A percentile compares a stretch with the other conserved stretches of the same genome.
phyloP scores from a whole-genome alignment of 495 filamentous ascomycete species.

The Letharia lupina region DNA sequence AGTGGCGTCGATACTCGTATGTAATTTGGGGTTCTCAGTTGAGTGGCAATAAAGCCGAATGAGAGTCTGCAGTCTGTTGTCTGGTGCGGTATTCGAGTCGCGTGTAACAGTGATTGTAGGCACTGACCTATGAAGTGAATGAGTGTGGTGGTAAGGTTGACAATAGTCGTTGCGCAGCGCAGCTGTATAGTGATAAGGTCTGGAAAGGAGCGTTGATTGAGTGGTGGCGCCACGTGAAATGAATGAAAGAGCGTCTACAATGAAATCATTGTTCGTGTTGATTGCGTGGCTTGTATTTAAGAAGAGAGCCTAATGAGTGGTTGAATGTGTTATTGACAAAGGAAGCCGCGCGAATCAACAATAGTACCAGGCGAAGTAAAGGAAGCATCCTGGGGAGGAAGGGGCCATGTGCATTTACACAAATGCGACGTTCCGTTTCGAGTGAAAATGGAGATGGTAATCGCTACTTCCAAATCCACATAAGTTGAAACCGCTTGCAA shows the following conservation, averaged over 20 bases:
- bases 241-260: not conserved
- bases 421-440: not conserved
- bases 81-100: not conserved
- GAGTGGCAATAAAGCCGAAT: not conserved
- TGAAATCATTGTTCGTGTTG: not conserved
- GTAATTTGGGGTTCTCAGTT: not conserved
- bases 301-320: not conserved
- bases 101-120: conserved; percentile 2
- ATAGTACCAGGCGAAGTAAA: not conserved
- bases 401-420: not conserved
- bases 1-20: not conserved
- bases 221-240: not conserved
- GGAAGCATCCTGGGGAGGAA: not conserved
- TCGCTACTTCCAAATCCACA: not conserved
- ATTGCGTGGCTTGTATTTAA: not conserved
- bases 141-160: conserved; percentile 1
- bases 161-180: not conserved
- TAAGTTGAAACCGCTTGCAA: not conserved
- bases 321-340: not conserved
- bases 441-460: not conserved
- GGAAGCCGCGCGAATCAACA: not conserved
- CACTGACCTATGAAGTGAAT: not conserved
- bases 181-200: not conserved
- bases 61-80: not conserved
- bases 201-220: not conserved